Conservation (phyloP, 352 stramenopile species). For the Globisporangium echinulatum region DNA sequence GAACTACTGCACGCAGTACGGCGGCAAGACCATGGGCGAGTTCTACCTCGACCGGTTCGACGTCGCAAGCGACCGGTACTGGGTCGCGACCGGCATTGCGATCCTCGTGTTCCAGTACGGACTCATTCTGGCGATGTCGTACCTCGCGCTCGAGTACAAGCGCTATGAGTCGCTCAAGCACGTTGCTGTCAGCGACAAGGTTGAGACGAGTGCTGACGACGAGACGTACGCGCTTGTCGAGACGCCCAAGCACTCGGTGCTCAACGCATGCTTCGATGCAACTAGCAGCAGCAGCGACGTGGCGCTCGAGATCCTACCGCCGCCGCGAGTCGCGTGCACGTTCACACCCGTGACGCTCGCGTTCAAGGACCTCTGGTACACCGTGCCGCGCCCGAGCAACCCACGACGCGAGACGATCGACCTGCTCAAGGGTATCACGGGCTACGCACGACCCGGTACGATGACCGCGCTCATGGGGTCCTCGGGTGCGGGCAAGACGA, state of each 20-base stretch:
- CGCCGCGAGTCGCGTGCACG: constrained; percentile 10
- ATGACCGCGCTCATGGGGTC: constrained; percentile 43
- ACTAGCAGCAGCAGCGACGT: background rate
- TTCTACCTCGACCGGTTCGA: constrained; percentile 34
- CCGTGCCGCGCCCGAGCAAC: constrained; percentile 12
- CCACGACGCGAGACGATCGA: constrained; percentile 11
- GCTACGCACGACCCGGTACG: constrained; percentile 21
- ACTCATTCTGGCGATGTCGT: constrained; percentile 32
- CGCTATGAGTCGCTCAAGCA: constrained; percentile 22
- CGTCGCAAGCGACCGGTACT: constrained; percentile 17
- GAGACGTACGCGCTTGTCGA: constrained; percentile 4
- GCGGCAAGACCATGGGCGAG: constrained; percentile 27
- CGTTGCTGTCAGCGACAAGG: constrained; percentile 16
- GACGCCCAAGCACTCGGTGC: background rate
- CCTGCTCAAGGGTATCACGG: constrained; percentile 29
- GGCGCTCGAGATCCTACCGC: background rate
- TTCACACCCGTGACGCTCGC: constrained; percentile 21
- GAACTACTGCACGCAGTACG: constrained; percentile 9
- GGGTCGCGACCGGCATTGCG: constrained; percentile 28
- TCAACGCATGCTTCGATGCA: background rate
- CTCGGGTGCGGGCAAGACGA: constrained; percentile 76
- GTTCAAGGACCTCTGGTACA: constrained; percentile 20
- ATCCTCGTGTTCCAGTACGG: constrained; percentile 32
- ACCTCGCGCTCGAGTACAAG: constrained; percentile 13
- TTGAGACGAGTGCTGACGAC: background rate